These are phyloP conservation scores for Syzygium aromaticum DNA, from an alignment of 345 rosid species.

Conservation along the genomic window DNA sequence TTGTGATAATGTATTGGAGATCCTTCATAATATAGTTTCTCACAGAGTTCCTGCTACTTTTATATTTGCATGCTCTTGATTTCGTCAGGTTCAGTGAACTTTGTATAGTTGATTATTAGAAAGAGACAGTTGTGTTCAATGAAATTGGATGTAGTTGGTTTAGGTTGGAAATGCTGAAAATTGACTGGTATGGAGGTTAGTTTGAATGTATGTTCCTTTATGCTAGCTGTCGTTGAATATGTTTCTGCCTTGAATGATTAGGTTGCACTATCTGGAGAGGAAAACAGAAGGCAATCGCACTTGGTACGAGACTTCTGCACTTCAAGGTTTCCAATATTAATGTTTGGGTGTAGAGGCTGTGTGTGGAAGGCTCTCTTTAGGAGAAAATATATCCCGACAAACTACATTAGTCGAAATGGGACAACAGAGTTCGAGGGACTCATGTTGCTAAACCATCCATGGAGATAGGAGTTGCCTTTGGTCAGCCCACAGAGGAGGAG, in stretches of 20 bases:
- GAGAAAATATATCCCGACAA: neutral
- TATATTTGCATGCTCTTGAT: neutral
- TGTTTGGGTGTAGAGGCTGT: neutral
- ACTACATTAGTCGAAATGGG: neutral
- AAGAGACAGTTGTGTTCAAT: neutral
- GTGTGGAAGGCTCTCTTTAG: neutral
- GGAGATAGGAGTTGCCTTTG: neutral
- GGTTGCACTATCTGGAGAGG: neutral
- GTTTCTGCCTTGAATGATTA: neutral
- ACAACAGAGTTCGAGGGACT: neutral
- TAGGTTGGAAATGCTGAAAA: neutral
- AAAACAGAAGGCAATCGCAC: neutral
- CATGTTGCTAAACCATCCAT: neutral
- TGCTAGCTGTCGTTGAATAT: neutral
- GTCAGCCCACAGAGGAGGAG: neutral
- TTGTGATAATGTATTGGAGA: neutral
- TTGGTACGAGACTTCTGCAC: neutral
- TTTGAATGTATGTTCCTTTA: neutral
- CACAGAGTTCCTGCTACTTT: neutral
- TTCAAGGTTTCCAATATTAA: neutral
- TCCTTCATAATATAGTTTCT: neutral
- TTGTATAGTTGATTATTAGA: neutral
- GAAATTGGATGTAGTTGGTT: neutral
- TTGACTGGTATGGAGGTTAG: neutral
- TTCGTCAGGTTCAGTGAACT: neutral